These are phyloP conservation scores for Babesia bovis DNA, from an alignment of 169 alveolate genomes.

Conservation along the genomic window DNA sequence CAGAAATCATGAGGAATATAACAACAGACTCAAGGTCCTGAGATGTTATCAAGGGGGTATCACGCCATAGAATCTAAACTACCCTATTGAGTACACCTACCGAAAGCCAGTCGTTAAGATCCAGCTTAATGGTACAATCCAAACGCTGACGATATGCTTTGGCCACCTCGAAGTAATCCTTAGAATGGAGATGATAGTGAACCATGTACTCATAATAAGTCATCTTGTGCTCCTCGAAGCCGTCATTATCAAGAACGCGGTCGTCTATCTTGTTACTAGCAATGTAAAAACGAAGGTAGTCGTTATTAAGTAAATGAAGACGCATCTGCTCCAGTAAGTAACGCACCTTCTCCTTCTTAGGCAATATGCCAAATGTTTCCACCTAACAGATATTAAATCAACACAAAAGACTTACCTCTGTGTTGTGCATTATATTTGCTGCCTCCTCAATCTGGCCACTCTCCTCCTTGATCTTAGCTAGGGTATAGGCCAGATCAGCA, in stretches of 20 bases:
- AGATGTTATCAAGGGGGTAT: neutral
- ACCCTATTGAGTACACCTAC: too few species aligned
- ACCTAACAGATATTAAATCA: constrained; percentile 31
- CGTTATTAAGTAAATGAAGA: constrained; percentile 67
- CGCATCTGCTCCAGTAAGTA: constrained; percentile 79
- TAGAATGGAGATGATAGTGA: constrained; percentile 69
- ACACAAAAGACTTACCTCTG: constrained; percentile 17
- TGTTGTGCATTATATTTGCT: constrained; percentile 70
- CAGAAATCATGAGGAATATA: constrained; percentile 42
- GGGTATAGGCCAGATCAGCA: constrained; percentile 66
- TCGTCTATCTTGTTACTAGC: constrained; percentile 74
- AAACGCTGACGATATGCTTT: constrained; percentile 45
- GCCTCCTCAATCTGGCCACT: constrained; percentile 73
- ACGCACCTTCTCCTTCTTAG: constrained; percentile 67
- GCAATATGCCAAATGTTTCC: constrained; percentile 72
- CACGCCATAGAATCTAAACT: neutral
- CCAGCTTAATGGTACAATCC: constrained; percentile 18
- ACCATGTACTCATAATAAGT: constrained; percentile 74
- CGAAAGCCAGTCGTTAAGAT: neutral
- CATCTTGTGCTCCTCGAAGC: constrained; percentile 52
- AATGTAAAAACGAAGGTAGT: constrained; percentile 73
- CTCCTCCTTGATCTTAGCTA: constrained; percentile 71
- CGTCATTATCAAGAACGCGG: constrained; percentile 54
- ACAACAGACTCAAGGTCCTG: constrained; percentile 58
- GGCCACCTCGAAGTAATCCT: constrained; percentile 66